These are phyloP conservation scores for Cytospora chrysosperma DNA, from an alignment of 2,329 filamentous ascomycete genomes.

Conservation along the genomic window DNA sequence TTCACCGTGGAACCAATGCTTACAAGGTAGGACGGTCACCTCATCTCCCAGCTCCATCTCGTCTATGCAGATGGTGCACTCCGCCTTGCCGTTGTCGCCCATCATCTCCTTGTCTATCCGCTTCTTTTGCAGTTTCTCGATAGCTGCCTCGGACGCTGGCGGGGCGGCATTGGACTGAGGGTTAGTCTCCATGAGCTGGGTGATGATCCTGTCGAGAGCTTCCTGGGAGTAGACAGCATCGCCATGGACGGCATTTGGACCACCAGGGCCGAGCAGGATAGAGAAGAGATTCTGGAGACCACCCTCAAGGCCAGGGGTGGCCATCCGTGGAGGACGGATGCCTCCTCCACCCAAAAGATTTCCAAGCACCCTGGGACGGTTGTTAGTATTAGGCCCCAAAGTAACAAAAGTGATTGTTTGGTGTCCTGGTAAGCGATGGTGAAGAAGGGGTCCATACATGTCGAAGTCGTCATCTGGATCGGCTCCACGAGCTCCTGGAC, in stretches of 20 bases:
- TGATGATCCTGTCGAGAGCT: constrained; percentile 84
- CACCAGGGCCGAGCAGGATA: constrained; percentile 50
- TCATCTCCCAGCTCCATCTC: constrained; percentile 70
- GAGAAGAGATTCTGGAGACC: constrained; percentile 54
- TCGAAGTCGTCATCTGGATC: constrained; percentile 48
- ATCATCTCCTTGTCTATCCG: constrained; percentile 70
- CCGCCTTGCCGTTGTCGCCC: constrained; percentile 63
- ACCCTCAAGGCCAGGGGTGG: constrained; percentile 33
- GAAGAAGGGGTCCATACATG: constrained; percentile 41
- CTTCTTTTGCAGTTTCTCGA: constrained; percentile 70
- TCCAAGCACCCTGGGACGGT: constrained; percentile 44
- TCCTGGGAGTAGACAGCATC: constrained; percentile 91
- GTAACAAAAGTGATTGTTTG: constrained; percentile 22
- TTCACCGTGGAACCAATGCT: constrained; percentile 87
- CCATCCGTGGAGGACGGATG: constrained; percentile 29
- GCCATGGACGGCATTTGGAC: constrained; percentile 53
- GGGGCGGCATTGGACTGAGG: constrained; percentile 74
- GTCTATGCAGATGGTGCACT: constrained; percentile 96
- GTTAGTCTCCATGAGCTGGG: constrained; percentile 83
- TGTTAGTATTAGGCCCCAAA: constrained; percentile 34
- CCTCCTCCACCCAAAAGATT: constrained; percentile 41
- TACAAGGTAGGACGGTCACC: constrained; percentile 78
- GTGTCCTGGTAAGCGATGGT: constrained; percentile 14
- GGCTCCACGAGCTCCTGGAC: constrained; percentile 31
- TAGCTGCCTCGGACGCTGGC: constrained; percentile 74